These are phyloP conservation scores for Lactarius trivialis DNA, from an alignment of 768 basidiomycete genomes.

Conservation along the genomic window DNA sequence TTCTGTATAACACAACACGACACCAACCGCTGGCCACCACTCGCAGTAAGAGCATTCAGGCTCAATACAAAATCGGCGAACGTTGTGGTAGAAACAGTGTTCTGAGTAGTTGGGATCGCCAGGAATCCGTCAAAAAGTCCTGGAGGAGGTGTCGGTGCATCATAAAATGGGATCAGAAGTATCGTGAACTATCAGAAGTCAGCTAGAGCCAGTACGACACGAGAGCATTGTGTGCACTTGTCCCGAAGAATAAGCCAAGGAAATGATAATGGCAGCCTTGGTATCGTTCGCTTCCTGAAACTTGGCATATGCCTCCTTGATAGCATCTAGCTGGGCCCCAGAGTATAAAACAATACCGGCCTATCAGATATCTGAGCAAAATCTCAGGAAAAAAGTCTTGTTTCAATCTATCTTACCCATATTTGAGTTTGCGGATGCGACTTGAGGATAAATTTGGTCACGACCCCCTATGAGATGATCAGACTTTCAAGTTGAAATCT, in stretches of 20 bases:
- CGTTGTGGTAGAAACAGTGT: neutral
- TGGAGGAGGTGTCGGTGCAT: constrained; percentile 17
- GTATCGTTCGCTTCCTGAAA: neutral
- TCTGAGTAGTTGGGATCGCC: constrained; percentile 3
- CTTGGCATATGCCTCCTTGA: neutral
- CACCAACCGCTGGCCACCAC: neutral
- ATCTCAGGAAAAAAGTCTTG: neutral
- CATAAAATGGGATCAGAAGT: constrained; percentile 16
- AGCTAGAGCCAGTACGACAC: neutral
- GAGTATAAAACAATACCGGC: neutral
- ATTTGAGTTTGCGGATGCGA: constrained; percentile 1
- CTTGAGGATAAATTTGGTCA: constrained; percentile 3
- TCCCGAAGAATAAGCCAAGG: neutral
- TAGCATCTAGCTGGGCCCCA: neutral
- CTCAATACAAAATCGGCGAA: neutral
- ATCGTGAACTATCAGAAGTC: neutral
- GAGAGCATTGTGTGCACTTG: neutral
- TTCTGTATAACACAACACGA: neutral
- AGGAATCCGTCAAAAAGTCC: constrained; percentile 24
- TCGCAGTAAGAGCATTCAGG: neutral
- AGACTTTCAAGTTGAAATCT: neutral
- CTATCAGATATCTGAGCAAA: neutral
- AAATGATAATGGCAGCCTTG: neutral
- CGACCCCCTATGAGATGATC: neutral
- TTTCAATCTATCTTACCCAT: constrained; percentile 2